These are phyloP conservation scores for Emergomyces africanus DNA, from an alignment of 2,329 filamentous ascomycete species.

Conservation along the genomic window DNA sequence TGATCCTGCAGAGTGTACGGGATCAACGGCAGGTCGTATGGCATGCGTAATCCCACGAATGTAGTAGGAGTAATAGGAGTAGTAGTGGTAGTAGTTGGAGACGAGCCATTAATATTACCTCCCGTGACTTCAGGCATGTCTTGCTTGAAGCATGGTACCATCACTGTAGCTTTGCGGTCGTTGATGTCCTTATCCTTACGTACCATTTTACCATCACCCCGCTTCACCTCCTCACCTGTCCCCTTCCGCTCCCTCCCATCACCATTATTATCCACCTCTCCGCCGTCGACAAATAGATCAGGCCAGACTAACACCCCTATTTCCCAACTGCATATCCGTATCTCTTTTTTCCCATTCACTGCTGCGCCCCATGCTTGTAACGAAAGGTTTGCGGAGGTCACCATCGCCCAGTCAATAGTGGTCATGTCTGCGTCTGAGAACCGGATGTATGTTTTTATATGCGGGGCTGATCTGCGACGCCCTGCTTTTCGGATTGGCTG, in stretches of 20 bases:
- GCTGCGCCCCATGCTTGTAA: slow-evolving; percentile 78
- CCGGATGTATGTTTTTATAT: slow-evolving; percentile 80
- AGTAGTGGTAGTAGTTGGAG: background rate
- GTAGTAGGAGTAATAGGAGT: background rate
- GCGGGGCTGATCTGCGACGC: slow-evolving; percentile 60
- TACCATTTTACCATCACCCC: slow-evolving; percentile 1
- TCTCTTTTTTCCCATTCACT: slow-evolving; percentile 42
- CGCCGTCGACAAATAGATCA: slow-evolving; percentile 31
- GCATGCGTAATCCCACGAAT: slow-evolving; percentile 60
- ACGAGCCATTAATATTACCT: background rate
- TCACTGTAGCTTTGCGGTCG: slow-evolving; percentile 30
- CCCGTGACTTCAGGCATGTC: slow-evolving; percentile 38
- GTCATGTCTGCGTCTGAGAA: slow-evolving; percentile 34
- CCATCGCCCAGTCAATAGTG: slow-evolving; percentile 66
- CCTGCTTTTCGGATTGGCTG: slow-evolving; percentile 38
- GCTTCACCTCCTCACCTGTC: slow-evolving; percentile 6
- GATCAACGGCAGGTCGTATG: slow-evolving; percentile 67
- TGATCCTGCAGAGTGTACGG: slow-evolving; percentile 50
- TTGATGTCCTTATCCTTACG: background rate
- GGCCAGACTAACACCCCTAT: slow-evolving; percentile 78
- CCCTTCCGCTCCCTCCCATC: slow-evolving; percentile 5
- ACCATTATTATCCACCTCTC: slow-evolving; percentile 29
- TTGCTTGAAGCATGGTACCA: slow-evolving; percentile 56
- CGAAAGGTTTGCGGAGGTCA: slow-evolving; percentile 85
- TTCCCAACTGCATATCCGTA: slow-evolving; percentile 70